Evolutionary conservation across 2,329 filamentous ascomycete genomes (phyloP).

Genomic region (Talaromyces islandicus): DNA sequence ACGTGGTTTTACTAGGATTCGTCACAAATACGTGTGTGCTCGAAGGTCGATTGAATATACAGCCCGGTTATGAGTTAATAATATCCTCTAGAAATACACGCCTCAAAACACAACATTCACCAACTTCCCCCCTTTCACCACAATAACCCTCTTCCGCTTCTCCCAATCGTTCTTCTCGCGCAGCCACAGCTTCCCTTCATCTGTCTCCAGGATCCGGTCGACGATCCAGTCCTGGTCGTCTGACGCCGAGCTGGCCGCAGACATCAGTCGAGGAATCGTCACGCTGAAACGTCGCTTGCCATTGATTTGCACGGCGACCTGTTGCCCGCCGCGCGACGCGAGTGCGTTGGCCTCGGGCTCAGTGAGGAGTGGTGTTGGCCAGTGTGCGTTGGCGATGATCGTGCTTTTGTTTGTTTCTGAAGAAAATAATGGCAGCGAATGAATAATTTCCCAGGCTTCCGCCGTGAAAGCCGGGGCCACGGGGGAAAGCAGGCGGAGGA

Average conservation of each 20-base stretch:
- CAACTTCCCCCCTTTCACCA: slow-evolving; percentile 61
- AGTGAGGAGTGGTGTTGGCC: slow-evolving; percentile 49
- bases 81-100: not conserved
- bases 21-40: not conserved
- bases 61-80: not conserved
- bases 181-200: slow-evolving; percentile 55
- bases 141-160: slow-evolving; percentile 58
- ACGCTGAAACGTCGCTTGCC: slow-evolving; percentile 68
- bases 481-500: slow-evolving; percentile 70
- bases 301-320: slow-evolving; percentile 66
- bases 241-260: slow-evolving; percentile 24
- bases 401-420: slow-evolving; percentile 3
- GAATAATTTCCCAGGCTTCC: slow-evolving; percentile 67
- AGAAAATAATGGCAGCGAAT: slow-evolving; percentile 13
- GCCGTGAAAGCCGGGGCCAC: slow-evolving; percentile 75
- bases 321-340: slow-evolving; percentile 46
- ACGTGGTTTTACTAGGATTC: not conserved
- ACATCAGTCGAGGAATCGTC: slow-evolving; percentile 53
- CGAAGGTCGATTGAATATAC: not conserved
- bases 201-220: slow-evolving; percentile 53
- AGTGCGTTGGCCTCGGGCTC: slow-evolving; percentile 34
- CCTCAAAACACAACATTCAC: slow-evolving; percentile 64
- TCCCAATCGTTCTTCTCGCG: slow-evolving; percentile 44
- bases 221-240: slow-evolving; percentile 57
- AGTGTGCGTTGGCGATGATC: slow-evolving; percentile 45